Conservation (phyloP, 139 green algal species). For the Chlorella vulgaris region DNA sequence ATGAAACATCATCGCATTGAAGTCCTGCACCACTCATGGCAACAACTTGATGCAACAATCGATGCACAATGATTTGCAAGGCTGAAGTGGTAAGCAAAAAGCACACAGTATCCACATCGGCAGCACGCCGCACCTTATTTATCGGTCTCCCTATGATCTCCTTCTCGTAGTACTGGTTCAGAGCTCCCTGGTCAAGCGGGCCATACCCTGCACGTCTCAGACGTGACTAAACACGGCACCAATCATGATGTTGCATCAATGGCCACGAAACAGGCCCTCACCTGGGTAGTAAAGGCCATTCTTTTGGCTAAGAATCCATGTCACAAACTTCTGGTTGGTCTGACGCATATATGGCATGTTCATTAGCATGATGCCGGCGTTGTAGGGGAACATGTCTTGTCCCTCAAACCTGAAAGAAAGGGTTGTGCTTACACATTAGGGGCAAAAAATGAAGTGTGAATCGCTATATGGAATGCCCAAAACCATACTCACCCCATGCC, state of each 20-base stretch:
- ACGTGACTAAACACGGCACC: no score
- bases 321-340: slow-evolving; percentile 11
- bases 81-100: neutral
- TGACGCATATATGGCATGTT: slow-evolving; percentile 27
- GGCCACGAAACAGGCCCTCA: neutral
- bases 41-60: neutral
- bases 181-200: slow-evolving; percentile 8
- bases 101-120: neutral
- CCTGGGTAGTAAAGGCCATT: slow-evolving; percentile 22
- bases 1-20: slow-evolving; percentile 31
- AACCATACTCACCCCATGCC: slow-evolving; percentile 25
- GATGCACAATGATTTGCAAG: no score
- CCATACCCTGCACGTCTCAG: neutral
- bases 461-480: neutral
- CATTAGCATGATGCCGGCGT: slow-evolving; percentile 23
- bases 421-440: neutral
- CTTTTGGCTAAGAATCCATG: neutral
- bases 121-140: neutral
- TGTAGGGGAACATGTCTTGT: slow-evolving; percentile 21
- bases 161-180: slow-evolving; percentile 25
- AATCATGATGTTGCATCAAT: no score
- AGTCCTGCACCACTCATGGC: neutral
- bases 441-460: neutral
- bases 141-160: slow-evolving; percentile 17
- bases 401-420: slow-evolving; percentile 2